A percentile compares a stretch with the other conserved stretches of the same genome.
Evolutionary conservation across 2,329 filamentous ascomycete genomes (phyloP).

Genomic region (Aspergillus ustus): DNA sequence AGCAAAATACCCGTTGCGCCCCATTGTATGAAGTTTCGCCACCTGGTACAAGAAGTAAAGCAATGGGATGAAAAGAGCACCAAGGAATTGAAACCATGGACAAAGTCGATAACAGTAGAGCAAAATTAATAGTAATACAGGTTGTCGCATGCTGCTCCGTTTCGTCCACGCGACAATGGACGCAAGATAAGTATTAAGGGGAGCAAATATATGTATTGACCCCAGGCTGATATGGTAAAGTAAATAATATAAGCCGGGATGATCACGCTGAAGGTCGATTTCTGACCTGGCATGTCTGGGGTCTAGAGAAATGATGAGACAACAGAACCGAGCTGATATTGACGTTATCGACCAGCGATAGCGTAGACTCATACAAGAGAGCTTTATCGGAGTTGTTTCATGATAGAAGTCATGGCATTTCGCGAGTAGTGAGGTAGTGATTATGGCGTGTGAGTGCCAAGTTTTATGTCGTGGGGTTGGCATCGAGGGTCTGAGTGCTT

Average conservation of each 20-base stretch:
- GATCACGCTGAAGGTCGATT: neutral
- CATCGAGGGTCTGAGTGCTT: neutral
- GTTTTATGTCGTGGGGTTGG: neutral
- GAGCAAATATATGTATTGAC: constrained; percentile 15
- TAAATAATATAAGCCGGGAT: neutral
- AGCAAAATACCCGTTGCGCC: constrained; percentile 3
- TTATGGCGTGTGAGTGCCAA: neutral
- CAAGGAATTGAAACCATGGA: neutral
- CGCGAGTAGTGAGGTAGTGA: neutral
- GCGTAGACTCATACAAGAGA: neutral
- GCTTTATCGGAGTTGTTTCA: neutral
- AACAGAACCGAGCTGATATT: neutral
- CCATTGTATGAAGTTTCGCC: neutral
- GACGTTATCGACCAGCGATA: neutral
- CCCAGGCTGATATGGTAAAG: neutral
- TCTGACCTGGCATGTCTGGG: neutral
- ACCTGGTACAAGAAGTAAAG: neutral
- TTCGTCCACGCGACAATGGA: constrained; percentile 4
- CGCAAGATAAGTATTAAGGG: constrained; percentile 16
- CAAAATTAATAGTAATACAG: constrained; percentile 26
- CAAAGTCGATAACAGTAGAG: neutral
- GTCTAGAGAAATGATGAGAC: neutral
- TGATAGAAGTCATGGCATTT: neutral
- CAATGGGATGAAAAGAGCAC: neutral
- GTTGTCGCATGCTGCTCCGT: constrained; percentile 5